Evolutionary conservation across 805 yeast genomes (phyloP), one percentile per base, ranked within the genome.

Genomic region (Priceomyces medius): DNA sequence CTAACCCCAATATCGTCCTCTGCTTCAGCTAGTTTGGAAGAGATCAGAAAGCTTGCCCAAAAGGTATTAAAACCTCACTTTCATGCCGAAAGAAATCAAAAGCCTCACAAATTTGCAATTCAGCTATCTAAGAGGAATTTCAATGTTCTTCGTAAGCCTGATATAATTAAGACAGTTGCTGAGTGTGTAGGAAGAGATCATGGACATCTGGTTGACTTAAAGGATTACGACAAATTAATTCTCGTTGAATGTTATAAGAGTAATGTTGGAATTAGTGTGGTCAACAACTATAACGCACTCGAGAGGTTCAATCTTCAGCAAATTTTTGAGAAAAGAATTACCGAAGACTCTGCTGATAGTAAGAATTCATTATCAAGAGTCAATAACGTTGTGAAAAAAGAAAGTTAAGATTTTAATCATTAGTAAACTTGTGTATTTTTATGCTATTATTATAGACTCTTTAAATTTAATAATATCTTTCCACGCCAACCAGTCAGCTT

Each of bases 401-500:
- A 5, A n/a, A 26, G 5, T n/a, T n/a, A 26, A 4, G 29, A 26
- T 14, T n/a, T n/a, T 9, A n/a, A 26, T 26, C 14, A 26, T 26
- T 9, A 26, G 29, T 26, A 9, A 26, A 12, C 5, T 26, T 9
- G 9, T 26, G 9, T 12, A 6, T 26, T 26, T n/a, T 28, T 29
- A 37, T 28, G 31, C 28, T 27, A 41, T 31, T 34, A 32, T 28
- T 19, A 39, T 17, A 13, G 24, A 27, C 20, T 53, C 47, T 29
- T 33, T 41, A 33, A 63, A 62, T 3, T 40, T 44, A 3, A 70
- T 50, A 5, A 72, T 66, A 2, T 50, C 53, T 56, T 89, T 95
- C 90, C 95, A 90, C 5, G 88, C 81, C 13, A 91, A 66, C 98
- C 98, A 93, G 58, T 91, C 99, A 49, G 95, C 83, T 35, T 75